phyloP scores from a whole-genome alignment of 2,329 filamentous ascomycete species.

The Verruconis gallopava region DNA sequence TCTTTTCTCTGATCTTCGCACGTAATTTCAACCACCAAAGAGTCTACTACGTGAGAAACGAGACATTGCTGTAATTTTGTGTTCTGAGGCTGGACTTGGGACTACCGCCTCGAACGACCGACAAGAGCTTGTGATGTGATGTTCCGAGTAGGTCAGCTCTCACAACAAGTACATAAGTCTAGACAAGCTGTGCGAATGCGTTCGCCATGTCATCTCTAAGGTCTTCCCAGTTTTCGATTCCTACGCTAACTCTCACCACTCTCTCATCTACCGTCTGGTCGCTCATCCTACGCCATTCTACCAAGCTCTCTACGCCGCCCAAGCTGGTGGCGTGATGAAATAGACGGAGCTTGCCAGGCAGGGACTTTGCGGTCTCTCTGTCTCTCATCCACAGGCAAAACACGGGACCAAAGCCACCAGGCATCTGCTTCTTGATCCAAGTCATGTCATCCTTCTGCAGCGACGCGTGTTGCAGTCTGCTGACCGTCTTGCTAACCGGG shows the following conservation, averaged over 20 bases:
- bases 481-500: constrained; percentile 42
- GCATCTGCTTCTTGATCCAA: constrained; percentile 85
- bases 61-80: too few species aligned
- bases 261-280: constrained; percentile 59
- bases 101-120: too few species aligned
- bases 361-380: constrained; percentile 45
- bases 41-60: too few species aligned
- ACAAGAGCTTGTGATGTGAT: too few species aligned
- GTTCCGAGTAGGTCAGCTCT: too few species aligned
- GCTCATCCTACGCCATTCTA: constrained; percentile 91
- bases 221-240: constrained; percentile 79
- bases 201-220: constrained; percentile 59
- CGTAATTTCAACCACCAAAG: too few species aligned
- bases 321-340: constrained; percentile 94
- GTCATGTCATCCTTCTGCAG: constrained; percentile 50
- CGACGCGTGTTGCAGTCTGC: constrained; percentile 60
- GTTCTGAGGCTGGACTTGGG: too few species aligned
- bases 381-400: constrained; percentile 61
- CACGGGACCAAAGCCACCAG: constrained; percentile 76
- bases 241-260: constrained; percentile 70
- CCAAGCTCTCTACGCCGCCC: constrained; percentile 86
- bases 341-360: constrained; percentile 67
- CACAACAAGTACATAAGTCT: too few species aligned
- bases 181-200: constrained; percentile 37
- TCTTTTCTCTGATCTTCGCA: too few species aligned